Conservation (phyloP, 495 filamentous ascomycete species). For the Pseudevernia furfuracea region DNA sequence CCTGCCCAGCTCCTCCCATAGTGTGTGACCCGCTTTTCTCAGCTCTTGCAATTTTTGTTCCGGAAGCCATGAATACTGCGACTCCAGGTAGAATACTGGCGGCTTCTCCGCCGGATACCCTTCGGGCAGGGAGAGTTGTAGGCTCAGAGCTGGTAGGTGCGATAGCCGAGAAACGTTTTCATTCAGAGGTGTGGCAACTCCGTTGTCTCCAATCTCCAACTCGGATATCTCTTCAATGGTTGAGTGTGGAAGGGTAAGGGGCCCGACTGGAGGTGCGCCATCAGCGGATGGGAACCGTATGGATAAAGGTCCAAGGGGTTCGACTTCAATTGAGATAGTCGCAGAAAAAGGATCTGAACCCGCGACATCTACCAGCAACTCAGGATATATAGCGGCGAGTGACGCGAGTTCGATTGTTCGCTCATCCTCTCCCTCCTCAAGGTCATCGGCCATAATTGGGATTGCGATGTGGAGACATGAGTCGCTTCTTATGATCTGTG, state of each 20-base stretch:
- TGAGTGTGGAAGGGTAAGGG: slow-evolving; percentile 43
- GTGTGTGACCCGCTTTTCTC: slow-evolving; percentile 46
- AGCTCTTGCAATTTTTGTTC: slow-evolving; percentile 48
- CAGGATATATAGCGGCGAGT: slow-evolving; percentile 84
- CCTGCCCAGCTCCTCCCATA: slow-evolving; percentile 80
- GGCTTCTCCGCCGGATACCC: slow-evolving; percentile 65
- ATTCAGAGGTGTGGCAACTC: slow-evolving; percentile 22
- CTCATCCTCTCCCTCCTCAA: slow-evolving; percentile 49
- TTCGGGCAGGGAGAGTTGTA: slow-evolving; percentile 62
- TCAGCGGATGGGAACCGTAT: slow-evolving; percentile 58
- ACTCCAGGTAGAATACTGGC: slow-evolving; percentile 58
- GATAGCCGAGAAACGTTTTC: slow-evolving; percentile 57
- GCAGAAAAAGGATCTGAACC: slow-evolving; percentile 50
- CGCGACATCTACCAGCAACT: slow-evolving; percentile 51
- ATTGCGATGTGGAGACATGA: slow-evolving; percentile 13
- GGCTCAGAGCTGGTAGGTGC: slow-evolving; percentile 66
- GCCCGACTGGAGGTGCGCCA: slow-evolving; percentile 28
- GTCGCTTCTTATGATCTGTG: background rate
- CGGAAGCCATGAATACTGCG: slow-evolving; percentile 65
- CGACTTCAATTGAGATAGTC: slow-evolving; percentile 64
- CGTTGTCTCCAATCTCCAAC: slow-evolving; percentile 23
- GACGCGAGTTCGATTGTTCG: slow-evolving; percentile 73
- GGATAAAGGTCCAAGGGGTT: slow-evolving; percentile 57
- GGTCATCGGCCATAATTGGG: slow-evolving; percentile 30
- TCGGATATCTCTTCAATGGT: slow-evolving; percentile 29